Evolutionary conservation across 2,329 filamentous ascomycete genomes (phyloP).

Genomic region (Alternaria conjuncta): DNA sequence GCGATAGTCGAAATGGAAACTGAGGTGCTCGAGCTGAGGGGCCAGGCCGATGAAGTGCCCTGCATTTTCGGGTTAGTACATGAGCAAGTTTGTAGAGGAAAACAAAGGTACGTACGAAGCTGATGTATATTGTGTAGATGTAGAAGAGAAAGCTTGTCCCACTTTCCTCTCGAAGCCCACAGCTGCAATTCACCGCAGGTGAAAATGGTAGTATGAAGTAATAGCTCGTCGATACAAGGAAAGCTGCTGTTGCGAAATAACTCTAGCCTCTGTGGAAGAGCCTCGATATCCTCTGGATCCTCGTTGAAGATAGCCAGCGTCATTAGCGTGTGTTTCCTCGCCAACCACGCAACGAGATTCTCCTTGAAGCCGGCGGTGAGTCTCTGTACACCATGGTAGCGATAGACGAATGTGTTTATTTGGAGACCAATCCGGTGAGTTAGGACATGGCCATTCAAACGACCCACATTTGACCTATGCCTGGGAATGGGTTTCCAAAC

Average conservation of each 20-base stretch:
- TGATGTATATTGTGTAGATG: not conserved
- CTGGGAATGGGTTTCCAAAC: not conserved
- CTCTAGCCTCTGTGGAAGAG: not conserved
- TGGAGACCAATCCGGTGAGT: not conserved
- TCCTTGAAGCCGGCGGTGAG: not conserved
- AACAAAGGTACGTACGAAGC: not conserved
- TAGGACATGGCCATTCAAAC: not conserved
- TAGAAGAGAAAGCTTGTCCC: not conserved
- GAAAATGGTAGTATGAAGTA: not conserved
- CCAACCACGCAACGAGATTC: not conserved
- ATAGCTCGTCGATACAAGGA: not conserved
- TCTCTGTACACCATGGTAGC: not conserved
- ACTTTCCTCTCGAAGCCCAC: slow-evolving; percentile 5
- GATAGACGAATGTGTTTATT: not conserved
- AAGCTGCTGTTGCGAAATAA: not conserved
- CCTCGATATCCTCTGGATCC: not conserved
- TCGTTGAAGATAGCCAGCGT: not conserved
- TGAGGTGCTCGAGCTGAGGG: not conserved
- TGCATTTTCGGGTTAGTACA: not conserved
- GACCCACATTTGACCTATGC: not conserved
- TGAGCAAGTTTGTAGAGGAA: not conserved
- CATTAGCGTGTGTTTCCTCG: not conserved
- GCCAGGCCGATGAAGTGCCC: not conserved
- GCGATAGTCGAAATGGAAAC: not conserved
- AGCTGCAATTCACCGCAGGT: slow-evolving; percentile 1